A percentile compares a stretch with the other conserved stretches of the same genome.
These are phyloP conservation scores for Acmispon strigosus DNA, from an alignment of 306 rosid species.

Conservation along the genomic window DNA sequence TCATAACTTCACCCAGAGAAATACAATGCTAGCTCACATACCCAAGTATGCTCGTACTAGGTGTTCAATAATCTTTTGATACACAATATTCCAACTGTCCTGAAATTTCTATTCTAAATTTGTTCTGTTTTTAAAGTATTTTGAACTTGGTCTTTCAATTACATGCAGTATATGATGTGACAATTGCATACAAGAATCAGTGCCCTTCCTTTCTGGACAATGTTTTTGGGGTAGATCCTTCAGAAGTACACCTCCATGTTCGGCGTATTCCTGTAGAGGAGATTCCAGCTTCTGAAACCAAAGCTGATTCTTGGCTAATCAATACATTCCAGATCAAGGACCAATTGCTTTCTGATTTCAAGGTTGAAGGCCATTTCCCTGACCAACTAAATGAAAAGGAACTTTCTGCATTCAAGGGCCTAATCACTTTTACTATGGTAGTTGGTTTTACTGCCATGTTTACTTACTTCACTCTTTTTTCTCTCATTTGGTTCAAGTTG, in stretches of 20 bases:
- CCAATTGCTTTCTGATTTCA: conserved; percentile 53
- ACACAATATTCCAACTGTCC: neutral
- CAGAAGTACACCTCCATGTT: conserved; percentile 86
- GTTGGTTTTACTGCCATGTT: conserved; percentile 48
- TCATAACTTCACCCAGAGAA: neutral
- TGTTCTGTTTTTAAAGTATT: neutral
- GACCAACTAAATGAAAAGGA: conserved; percentile 36
- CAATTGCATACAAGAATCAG: conserved; percentile 70
- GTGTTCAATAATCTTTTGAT: neutral
- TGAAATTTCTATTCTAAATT: neutral
- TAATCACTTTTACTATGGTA: conserved; percentile 36
- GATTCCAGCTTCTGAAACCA: conserved; percentile 51
- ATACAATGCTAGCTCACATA: neutral
- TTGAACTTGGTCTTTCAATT: neutral
- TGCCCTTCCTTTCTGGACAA: conserved; percentile 88
- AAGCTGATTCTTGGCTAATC: conserved; percentile 68
- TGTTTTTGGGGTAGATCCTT: conserved; percentile 83
- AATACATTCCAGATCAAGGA: conserved; percentile 45
- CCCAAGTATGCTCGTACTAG: neutral
- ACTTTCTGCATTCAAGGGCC: conserved; percentile 55
- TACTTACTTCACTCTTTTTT: conserved; percentile 53
- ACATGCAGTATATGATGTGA: conserved; percentile 76
- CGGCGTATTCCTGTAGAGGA: conserved; percentile 53
- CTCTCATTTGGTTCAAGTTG: conserved; percentile 63
- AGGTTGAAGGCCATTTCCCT: conserved; percentile 62